phyloP scores from a whole-genome alignment of 2,329 filamentous ascomycete genomes.

The Alternaria solani region DNA sequence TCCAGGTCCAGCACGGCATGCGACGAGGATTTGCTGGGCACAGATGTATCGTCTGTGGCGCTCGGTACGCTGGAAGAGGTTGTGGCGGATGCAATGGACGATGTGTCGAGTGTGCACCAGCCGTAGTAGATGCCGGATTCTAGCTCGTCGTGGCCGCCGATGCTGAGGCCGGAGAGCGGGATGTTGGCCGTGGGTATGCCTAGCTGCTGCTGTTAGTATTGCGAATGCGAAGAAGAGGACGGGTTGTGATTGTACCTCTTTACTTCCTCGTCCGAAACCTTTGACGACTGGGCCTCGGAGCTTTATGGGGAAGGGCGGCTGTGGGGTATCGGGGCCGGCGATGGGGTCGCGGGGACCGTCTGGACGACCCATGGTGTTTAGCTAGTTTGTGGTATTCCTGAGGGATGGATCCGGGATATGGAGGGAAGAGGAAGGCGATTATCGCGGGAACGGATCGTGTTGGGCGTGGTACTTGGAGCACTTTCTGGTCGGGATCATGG shows the following conservation, averaged over 20 bases:
- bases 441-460: background rate
- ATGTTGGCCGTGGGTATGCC: slow-evolving; percentile 97
- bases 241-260: slow-evolving; percentile 72
- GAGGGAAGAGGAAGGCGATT: background rate
- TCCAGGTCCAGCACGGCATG: slow-evolving; percentile 40
- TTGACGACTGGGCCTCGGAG: slow-evolving; percentile 89
- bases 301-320: slow-evolving; percentile 79
- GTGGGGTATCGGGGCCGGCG: slow-evolving; percentile 75
- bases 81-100: slow-evolving; percentile 27
- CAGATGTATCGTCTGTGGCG: slow-evolving; percentile 25
- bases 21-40: slow-evolving; percentile 32
- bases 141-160: slow-evolving; percentile 69
- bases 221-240: rapidly evolving
- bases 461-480: slow-evolving; percentile 15
- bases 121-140: slow-evolving; percentile 92
- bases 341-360: slow-evolving; percentile 55
- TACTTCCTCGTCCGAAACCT: slow-evolving; percentile 92
- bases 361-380: slow-evolving; percentile 36
- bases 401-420: background rate
- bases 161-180: slow-evolving; percentile 72
- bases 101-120: slow-evolving; percentile 76
- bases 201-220: slow-evolving; percentile 62
- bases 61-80: slow-evolving; percentile 44
- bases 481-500: slow-evolving; percentile 20
- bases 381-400: background rate